Evolutionary conservation across 768 basidiomycete species (phyloP).

Genomic region (Xerocomus potaroensis): DNA sequence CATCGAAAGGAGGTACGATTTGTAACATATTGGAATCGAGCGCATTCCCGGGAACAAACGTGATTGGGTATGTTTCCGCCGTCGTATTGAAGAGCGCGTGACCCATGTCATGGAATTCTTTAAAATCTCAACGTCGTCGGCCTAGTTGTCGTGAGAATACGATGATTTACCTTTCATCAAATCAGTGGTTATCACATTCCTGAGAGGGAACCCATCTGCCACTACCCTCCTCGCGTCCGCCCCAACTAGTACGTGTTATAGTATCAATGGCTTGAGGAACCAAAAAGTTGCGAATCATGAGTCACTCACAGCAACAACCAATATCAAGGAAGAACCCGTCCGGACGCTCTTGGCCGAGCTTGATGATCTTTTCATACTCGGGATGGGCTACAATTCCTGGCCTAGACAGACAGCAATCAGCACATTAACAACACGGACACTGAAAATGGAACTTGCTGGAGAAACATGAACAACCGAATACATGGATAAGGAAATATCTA

Average conservation of each 20-base stretch:
- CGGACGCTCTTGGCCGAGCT: conserved; percentile 33
- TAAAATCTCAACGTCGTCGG: background rate
- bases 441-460: conserved; percentile 8
- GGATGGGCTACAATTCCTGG: conserved; percentile 9
- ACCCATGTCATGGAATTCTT: conserved; percentile 56
- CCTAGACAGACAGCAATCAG: conserved; percentile 4
- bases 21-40: conserved; percentile 44
- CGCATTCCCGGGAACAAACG: conserved; percentile 52
- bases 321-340: conserved; percentile 41
- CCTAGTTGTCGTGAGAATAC: background rate
- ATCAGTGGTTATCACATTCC: conserved; percentile 38
- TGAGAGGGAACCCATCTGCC: conserved; percentile 40
- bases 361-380: conserved; percentile 27
- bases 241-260: conserved; percentile 12
- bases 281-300: background rate
- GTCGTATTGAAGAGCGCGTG: conserved; percentile 59
- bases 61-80: conserved; percentile 45
- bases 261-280: background rate
- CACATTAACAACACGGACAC: background rate
- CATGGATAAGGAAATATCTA: conserved; percentile 29
- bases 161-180: conserved; percentile 30
- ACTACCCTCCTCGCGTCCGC: conserved; percentile 38
- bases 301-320: conserved; percentile 40
- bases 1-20: conserved; percentile 29
- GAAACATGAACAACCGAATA: conserved; percentile 25